A percentile compares a stretch with the other conserved stretches of the same genome.
Evolutionary conservation across 108 stramenopile species (phyloP).

Genomic region (Nannochloropsis granulata): DNA sequence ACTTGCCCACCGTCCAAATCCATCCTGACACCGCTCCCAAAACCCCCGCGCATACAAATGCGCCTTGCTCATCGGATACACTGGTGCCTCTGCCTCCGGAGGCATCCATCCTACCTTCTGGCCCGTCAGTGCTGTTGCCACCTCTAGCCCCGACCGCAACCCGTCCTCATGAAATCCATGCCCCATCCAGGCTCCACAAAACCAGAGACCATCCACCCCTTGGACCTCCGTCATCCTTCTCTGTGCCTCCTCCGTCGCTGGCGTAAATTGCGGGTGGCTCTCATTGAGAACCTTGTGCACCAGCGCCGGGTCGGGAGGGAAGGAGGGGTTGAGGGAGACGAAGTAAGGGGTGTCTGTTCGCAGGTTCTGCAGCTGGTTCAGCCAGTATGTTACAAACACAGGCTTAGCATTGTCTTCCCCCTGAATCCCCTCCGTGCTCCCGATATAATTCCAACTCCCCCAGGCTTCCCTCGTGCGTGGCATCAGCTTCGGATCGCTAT

Average conservation of each 20-base stretch:
- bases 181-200: conserved; percentile 78
- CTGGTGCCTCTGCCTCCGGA: not conserved
- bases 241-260: conserved; percentile 49
- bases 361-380: conserved; percentile 82
- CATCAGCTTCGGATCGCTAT: conserved; percentile 77
- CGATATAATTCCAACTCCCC: conserved; percentile 87
- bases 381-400: conserved; percentile 79
- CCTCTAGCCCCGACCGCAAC: conserved; percentile 27
- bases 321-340: conserved; percentile 79
- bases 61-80: not conserved
- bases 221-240: conserved; percentile 44
- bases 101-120: conserved; percentile 10
- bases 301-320: conserved; percentile 39
- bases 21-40: not conserved
- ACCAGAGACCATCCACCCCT: conserved; percentile 69
- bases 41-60: not conserved
- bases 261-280: conserved; percentile 77
- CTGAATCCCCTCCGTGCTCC: conserved; percentile 24
- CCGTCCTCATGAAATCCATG: conserved; percentile 98
- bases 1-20: not conserved
- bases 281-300: conserved; percentile 40
- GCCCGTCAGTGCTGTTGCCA: conserved; percentile 13
- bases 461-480: conserved; percentile 59
- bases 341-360: conserved; percentile 53
- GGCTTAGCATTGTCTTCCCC: conserved; percentile 18